These are phyloP conservation scores for Echium plantagineum DNA, from an alignment of 257 asterid species.

Conservation along the genomic window DNA sequence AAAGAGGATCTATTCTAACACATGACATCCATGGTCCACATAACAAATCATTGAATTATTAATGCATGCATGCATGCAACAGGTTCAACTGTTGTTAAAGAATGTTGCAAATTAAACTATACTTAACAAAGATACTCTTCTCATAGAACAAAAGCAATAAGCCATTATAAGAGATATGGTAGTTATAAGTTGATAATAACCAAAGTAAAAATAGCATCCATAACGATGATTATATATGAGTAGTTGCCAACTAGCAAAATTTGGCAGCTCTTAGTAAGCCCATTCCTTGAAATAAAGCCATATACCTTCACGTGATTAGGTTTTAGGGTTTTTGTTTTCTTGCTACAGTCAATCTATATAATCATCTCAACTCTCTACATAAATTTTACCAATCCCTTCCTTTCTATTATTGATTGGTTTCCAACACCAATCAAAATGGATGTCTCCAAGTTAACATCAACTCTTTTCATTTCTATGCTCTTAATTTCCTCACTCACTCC, in stretches of 20 bases:
- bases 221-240: background rate
- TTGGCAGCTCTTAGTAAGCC: constrained; percentile 25
- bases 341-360: constrained; percentile 7
- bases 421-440: constrained; percentile 20
- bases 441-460: constrained; percentile 27
- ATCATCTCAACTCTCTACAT: constrained; percentile 14
- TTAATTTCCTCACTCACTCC: constrained; percentile 35
- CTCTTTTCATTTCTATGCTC: constrained; percentile 43
- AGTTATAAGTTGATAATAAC: too few species aligned
- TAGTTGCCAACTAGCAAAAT: constrained; percentile 56
- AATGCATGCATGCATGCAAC: too few species aligned
- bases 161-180: background rate
- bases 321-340: constrained; percentile 25
- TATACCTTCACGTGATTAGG: constrained; percentile 48
- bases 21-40: too few species aligned
- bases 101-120: too few species aligned
- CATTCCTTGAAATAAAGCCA: background rate
- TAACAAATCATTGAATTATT: too few species aligned
- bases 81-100: too few species aligned
- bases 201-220: background rate
- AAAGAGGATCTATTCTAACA: too few species aligned
- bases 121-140: too few species aligned
- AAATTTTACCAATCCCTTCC: constrained; percentile 5
- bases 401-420: constrained; percentile 7
- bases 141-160: too few species aligned